phyloP scores from a whole-genome alignment of 768 basidiomycete species.

The Panus rudis region DNA sequence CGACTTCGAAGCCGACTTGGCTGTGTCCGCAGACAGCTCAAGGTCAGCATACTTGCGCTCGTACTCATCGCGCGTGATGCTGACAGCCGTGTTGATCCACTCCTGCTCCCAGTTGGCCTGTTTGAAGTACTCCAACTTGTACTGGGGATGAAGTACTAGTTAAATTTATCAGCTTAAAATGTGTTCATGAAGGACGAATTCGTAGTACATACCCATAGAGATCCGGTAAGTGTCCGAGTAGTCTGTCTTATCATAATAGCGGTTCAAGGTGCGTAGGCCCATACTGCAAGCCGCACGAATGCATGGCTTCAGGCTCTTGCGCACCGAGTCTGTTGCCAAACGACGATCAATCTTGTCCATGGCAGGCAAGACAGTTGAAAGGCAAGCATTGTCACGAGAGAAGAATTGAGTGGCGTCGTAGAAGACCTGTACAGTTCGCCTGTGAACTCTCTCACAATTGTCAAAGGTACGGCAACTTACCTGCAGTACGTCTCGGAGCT shows the following conservation, averaged over 20 bases:
- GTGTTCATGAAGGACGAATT: background rate
- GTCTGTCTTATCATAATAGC: conserved; percentile 26
- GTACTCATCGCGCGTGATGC: conserved; percentile 19
- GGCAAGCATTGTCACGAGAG: background rate
- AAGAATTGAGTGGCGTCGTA: conserved; percentile 4
- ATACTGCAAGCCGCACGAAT: conserved; percentile 23
- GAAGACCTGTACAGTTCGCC: conserved; percentile 1
- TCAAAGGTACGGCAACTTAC: conserved; percentile 10
- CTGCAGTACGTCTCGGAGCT: conserved; percentile 25
- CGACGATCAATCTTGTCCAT: conserved; percentile 5
- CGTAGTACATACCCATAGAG: conserved; percentile 24
- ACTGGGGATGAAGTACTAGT: conserved; percentile 29
- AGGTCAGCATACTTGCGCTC: background rate
- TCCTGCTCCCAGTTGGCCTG: conserved; percentile 19
- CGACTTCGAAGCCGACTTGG: background rate
- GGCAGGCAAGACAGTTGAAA: background rate
- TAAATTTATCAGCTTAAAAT: background rate
- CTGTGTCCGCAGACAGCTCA: background rate
- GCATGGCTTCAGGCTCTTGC: conserved; percentile 9
- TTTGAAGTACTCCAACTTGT: conserved; percentile 31
- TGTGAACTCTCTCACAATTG: background rate
- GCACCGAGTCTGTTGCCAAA: conserved; percentile 13
- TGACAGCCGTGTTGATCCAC: conserved; percentile 24
- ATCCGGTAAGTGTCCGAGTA: conserved; percentile 24
- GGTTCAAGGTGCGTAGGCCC: conserved; percentile 25